Evolutionary conservation across 306 rosid species (phyloP).

Genomic region (Elaeagnus macrophylla): DNA sequence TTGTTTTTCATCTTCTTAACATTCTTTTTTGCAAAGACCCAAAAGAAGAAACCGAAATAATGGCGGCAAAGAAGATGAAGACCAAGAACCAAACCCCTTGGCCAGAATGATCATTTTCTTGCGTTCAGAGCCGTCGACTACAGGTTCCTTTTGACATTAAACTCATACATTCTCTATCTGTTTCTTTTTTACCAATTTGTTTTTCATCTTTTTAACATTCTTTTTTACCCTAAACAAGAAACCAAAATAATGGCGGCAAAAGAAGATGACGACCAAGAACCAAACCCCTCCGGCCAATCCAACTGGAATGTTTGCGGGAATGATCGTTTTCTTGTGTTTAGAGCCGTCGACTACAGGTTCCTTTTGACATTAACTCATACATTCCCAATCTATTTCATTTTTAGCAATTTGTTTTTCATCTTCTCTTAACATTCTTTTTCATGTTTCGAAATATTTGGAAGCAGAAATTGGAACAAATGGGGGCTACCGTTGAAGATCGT

Average conservation of each 20-base stretch:
- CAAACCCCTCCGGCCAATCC: slow-evolving; percentile 26
- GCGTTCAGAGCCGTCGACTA: slow-evolving; percentile 73
- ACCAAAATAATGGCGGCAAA: too few species aligned
- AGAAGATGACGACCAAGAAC: too few species aligned
- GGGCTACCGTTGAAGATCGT: slow-evolving; percentile 53
- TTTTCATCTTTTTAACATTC: background rate
- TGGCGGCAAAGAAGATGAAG: slow-evolving; percentile 67
- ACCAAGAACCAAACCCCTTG: slow-evolving; percentile 26
- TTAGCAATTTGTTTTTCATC: background rate
- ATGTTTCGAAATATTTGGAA: slow-evolving; percentile 76
- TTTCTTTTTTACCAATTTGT: background rate
- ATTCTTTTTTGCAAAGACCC: too few species aligned
- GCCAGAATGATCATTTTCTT: slow-evolving; percentile 51
- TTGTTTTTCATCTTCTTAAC: too few species aligned
- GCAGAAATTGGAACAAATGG: slow-evolving; percentile 73
- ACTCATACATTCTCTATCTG: background rate
- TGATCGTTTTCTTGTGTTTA: slow-evolving; percentile 67
- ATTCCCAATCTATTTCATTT: too few species aligned
- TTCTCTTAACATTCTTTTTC: background rate
- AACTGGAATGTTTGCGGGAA: slow-evolving; percentile 56
- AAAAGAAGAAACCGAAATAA: slow-evolving; percentile 6
- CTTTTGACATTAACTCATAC: background rate
- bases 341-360: slow-evolving; percentile 72
- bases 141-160: slow-evolving; percentile 32
- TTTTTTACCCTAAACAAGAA: too few species aligned